Conservation (phyloP, 495 filamentous ascomycete species). For the Penicillium pulvis region DNA sequence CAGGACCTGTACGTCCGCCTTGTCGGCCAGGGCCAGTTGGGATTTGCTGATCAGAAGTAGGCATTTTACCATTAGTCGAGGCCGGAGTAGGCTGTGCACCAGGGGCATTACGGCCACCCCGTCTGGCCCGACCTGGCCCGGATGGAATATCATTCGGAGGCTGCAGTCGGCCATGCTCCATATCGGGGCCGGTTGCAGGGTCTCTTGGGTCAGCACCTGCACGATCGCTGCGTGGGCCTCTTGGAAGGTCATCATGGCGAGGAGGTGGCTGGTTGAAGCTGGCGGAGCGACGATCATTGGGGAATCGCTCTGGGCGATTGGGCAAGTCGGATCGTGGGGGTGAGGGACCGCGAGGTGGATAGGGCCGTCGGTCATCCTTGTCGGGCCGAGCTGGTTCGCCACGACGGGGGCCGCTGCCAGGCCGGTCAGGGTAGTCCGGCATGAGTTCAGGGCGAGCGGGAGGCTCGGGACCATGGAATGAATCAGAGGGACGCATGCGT, state of each 20-base stretch:
- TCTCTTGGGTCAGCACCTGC: slow-evolving; percentile 33
- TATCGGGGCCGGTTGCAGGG: slow-evolving; percentile 37
- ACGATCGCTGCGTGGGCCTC: slow-evolving; percentile 44
- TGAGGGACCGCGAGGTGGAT: slow-evolving; percentile 29
- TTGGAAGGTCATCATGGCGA: slow-evolving; percentile 41
- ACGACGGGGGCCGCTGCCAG: slow-evolving; percentile 35
- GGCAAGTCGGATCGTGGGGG: slow-evolving; percentile 37
- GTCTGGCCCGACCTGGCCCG: slow-evolving; percentile 60
- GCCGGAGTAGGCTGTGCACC: slow-evolving; percentile 29
- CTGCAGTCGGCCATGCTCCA: slow-evolving; percentile 60
- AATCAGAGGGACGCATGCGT: slow-evolving; percentile 31
- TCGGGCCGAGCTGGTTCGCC: slow-evolving; percentile 35
- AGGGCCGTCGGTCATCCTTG: slow-evolving; percentile 40
- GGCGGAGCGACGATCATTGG: slow-evolving; percentile 36
- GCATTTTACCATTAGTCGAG: slow-evolving; percentile 24
- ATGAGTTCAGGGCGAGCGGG: slow-evolving; percentile 42
- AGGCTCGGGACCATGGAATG: slow-evolving; percentile 33
- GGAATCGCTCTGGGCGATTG: slow-evolving; percentile 42
- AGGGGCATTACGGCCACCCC: slow-evolving; percentile 28
- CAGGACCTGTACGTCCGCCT: slow-evolving; percentile 32
- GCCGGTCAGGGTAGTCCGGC: slow-evolving; percentile 37
- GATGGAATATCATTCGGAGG: slow-evolving; percentile 62
- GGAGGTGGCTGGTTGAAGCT: slow-evolving; percentile 20
- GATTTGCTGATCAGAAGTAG: slow-evolving; percentile 34
- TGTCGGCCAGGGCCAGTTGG: slow-evolving; percentile 43